A percentile compares a stretch with the other conserved stretches of the same genome.
These are phyloP conservation scores for Zymoseptoria crescenta DNA, from an alignment of 2,329 filamentous ascomycete genomes.

Conservation along the genomic window DNA sequence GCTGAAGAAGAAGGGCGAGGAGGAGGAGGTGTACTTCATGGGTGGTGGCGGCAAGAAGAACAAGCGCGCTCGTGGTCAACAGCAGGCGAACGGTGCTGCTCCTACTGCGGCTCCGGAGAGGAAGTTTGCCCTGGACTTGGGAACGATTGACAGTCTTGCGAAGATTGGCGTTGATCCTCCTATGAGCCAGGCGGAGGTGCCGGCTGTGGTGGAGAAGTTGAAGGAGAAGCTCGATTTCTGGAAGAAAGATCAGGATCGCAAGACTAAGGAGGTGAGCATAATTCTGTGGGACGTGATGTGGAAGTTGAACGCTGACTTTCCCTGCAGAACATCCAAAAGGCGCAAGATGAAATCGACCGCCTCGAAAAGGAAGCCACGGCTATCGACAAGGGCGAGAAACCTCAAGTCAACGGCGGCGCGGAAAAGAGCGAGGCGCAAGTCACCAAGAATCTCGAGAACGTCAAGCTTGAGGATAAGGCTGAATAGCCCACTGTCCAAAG, in stretches of 20 bases:
- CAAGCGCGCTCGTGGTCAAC: slow-evolving; percentile 62
- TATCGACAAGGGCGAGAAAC: slow-evolving; percentile 44
- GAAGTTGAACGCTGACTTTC: slow-evolving; percentile 16
- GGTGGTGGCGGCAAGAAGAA: slow-evolving; percentile 72
- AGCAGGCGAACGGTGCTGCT: slow-evolving; percentile 62
- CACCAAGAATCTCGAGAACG: slow-evolving; percentile 52
- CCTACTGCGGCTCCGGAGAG: slow-evolving; percentile 42
- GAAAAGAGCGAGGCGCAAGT: slow-evolving; percentile 54
- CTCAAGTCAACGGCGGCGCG: slow-evolving; percentile 47
- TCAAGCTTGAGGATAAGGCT: slow-evolving; percentile 48
- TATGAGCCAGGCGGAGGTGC: slow-evolving; percentile 75
- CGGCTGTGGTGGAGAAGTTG: slow-evolving; percentile 74
- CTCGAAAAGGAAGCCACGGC: slow-evolving; percentile 63
- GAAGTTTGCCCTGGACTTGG: slow-evolving; percentile 80
- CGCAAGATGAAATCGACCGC: slow-evolving; percentile 87
- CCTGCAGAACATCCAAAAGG: slow-evolving; percentile 84
- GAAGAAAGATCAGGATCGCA: slow-evolving; percentile 81
- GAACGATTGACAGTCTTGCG: slow-evolving; percentile 82
- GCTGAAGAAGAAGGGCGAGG: slow-evolving; percentile 70
- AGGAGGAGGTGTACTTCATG: slow-evolving; percentile 76
- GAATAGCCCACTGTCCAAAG: no score
- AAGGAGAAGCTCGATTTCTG: slow-evolving; percentile 85
- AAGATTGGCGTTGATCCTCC: slow-evolving; percentile 82
- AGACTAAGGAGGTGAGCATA: slow-evolving; percentile 76
- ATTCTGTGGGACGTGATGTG: slow-evolving; percentile 1